Percentiles rank a stretch among this genome's conserved stretches.
Conservation (phyloP, 1,284 basidiomycete genomes). For the Trametes pubescens region DNA sequence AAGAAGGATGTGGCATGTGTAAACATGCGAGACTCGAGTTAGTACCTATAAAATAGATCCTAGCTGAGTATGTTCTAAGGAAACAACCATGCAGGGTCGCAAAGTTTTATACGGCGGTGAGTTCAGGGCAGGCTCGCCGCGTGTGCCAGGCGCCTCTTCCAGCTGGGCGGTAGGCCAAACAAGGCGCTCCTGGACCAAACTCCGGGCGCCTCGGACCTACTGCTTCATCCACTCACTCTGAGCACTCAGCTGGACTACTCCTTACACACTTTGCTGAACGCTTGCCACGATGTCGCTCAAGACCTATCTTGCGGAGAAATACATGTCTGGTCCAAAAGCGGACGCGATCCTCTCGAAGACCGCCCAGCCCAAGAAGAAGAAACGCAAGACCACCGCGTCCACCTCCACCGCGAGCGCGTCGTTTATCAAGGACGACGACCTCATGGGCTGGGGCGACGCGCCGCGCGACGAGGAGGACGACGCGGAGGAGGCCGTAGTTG, state of each 20-base stretch:
- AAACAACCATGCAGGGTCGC: conserved; percentile 38
- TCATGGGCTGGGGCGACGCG: conserved; percentile 62
- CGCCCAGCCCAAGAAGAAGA: conserved; percentile 80
- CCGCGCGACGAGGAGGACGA: conserved; percentile 64
- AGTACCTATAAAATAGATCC: conserved; percentile 91
- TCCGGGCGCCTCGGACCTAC: conserved; percentile 4
- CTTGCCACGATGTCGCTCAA: conserved; percentile 51
- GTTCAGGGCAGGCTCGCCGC: conserved; percentile 24
- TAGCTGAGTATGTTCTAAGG: conserved; percentile 86
- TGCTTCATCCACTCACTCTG: neutral
- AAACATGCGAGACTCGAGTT: conserved; percentile 90
- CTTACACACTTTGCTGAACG: neutral
- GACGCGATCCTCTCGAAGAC: conserved; percentile 87
- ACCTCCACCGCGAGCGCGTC: conserved; percentile 43
- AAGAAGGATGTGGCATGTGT: conserved; percentile 83
- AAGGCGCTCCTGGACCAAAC: neutral
- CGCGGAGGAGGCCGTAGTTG: conserved; percentile 65
- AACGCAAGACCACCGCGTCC: conserved; percentile 64
- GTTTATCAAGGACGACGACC: conserved; percentile 73
- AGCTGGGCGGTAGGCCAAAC: neutral
- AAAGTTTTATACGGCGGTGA: conserved; percentile 23
- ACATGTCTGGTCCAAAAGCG: conserved; percentile 97
- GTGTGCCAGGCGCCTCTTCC: conserved; percentile 1
- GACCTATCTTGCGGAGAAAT: conserved; percentile 83
- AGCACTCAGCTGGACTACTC: neutral